Base-by-base conservation (phyloP, 805 yeast species). In the Phaffomyces thermotolerans region DNA sequence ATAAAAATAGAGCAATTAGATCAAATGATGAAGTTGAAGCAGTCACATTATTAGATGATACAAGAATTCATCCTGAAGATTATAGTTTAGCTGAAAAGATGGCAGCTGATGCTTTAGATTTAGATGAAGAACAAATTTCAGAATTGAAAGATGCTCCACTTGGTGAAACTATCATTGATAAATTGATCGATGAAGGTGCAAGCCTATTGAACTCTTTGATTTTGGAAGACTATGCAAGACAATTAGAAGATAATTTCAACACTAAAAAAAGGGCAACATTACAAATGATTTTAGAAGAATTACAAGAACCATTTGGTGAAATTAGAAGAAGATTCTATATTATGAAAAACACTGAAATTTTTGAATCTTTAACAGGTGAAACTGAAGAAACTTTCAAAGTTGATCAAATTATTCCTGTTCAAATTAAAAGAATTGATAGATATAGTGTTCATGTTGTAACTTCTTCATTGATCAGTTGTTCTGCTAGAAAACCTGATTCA, bases 31-130 rank as follows among this genome's bases (percentile, higher is more conserved):
- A 79, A 46, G 67, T 77, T n/a, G 79, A 81, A 24, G 75, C 83
- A 31, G 97, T 91, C 57, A 58, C 60, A 2, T 71, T 84, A 36
- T 72, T 93, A 52, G 99, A 93, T 63, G 90, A 93, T 40, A 93
- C 99, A 0, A 78, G 99, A 67, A 89, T 93, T 38, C 99, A 93
- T 57, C 98, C 98, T 8, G 98, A 93, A 64, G 99, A 93, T 66
- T 93, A 93, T 62, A 95, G 87, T 51, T 72, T 93, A 53, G 98
- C 97, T 4, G 78, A 93, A 40, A 93, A 93, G 62, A 93, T 93
- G 90, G 98, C 97, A 8, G 93, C 96, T 2, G 99, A 93, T 69
- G 98, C 99, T 2, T 73, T 93, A 51, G 99, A 91, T 60, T 75
- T 90, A 51, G 96, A 89, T 55, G 99, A 95, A 56, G 98, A 91